phyloP scores from a whole-genome alignment of 2,329 filamentous ascomycete species.

The Ophiostoma sp. region DNA sequence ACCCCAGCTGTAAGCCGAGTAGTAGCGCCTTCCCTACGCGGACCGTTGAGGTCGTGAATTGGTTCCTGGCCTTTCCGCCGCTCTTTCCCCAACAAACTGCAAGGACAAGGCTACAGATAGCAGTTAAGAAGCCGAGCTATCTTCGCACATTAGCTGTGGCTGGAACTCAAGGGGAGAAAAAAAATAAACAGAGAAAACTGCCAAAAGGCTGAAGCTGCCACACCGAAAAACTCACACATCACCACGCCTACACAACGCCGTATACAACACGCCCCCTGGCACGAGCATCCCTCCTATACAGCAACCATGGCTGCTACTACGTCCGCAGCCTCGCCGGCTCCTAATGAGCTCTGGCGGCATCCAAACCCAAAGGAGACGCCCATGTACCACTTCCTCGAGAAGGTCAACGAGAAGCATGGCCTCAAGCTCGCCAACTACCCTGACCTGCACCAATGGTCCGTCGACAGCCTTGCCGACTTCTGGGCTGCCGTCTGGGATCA shows the following conservation, averaged over 20 bases:
- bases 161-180: not conserved
- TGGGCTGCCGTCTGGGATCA: slow-evolving; percentile 87
- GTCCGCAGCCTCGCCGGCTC: not conserved
- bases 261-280: not conserved
- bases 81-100: slow-evolving; percentile 9
- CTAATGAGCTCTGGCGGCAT: slow-evolving; percentile 65
- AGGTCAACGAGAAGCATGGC: slow-evolving; percentile 66
- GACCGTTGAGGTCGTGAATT: slow-evolving; percentile 6
- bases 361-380: slow-evolving; percentile 64
- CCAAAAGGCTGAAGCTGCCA: not conserved
- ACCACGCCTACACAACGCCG: not conserved
- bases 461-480: slow-evolving; percentile 71
- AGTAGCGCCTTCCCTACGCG: slow-evolving; percentile 6
- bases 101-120: not conserved
- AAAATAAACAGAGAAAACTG: not conserved
- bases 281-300: not conserved
- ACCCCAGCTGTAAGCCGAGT: slow-evolving; percentile 20
- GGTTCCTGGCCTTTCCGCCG: not conserved
- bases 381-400: slow-evolving; percentile 70
- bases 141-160: not conserved
- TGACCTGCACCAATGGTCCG: slow-evolving; percentile 82
- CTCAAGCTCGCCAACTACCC: slow-evolving; percentile 66
- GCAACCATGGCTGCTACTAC: slow-evolving; percentile 2
- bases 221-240: not conserved
- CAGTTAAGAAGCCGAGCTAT: slow-evolving; percentile 8